A percentile compares a stretch with the other conserved stretches of the same genome.
Conservation (phyloP, 1,139 yeast genomes). For the Saccharomyces hybrid region DNA sequence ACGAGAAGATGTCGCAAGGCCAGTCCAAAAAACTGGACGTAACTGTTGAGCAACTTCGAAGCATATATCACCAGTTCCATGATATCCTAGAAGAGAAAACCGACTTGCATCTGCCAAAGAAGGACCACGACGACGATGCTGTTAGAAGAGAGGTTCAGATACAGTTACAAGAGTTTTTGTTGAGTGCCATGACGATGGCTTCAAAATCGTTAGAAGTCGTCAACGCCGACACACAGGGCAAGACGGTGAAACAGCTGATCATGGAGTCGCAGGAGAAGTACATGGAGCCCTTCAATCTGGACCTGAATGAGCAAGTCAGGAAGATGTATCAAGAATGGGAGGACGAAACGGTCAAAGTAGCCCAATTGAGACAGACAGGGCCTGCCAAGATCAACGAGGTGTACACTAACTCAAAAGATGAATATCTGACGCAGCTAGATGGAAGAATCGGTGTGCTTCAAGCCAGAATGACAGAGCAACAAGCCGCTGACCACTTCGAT, state of each 20-base stretch:
- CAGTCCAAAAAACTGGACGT: conserved; percentile 16
- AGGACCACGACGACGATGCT: conserved; percentile 9
- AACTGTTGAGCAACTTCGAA: conserved; percentile 23
- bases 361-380: conserved; percentile 44
- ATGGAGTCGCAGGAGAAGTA: conserved; percentile 26
- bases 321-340: conserved; percentile 50
- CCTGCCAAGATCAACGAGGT: conserved; percentile 35
- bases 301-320: conserved; percentile 48
- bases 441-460: conserved; percentile 14
- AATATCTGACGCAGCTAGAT: conserved; percentile 22
- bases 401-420: conserved; percentile 25
- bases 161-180: conserved; percentile 40
- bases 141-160: conserved; percentile 35
- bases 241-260: conserved; percentile 12
- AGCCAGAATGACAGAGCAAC: conserved; percentile 4
- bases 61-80: conserved; percentile 25
- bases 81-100: conserved; percentile 21
- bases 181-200: conserved; percentile 46
- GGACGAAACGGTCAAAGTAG: conserved; percentile 46
- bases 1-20: not conserved
- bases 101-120: conserved; percentile 16
- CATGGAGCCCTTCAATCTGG: conserved; percentile 58
- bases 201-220: conserved; percentile 44
- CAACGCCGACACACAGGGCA: conserved; percentile 16
- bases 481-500: conserved; percentile 8